Evolutionary conservation across 2,329 filamentous ascomycete genomes (phyloP).

Genomic region (Fusarium setosum): DNA sequence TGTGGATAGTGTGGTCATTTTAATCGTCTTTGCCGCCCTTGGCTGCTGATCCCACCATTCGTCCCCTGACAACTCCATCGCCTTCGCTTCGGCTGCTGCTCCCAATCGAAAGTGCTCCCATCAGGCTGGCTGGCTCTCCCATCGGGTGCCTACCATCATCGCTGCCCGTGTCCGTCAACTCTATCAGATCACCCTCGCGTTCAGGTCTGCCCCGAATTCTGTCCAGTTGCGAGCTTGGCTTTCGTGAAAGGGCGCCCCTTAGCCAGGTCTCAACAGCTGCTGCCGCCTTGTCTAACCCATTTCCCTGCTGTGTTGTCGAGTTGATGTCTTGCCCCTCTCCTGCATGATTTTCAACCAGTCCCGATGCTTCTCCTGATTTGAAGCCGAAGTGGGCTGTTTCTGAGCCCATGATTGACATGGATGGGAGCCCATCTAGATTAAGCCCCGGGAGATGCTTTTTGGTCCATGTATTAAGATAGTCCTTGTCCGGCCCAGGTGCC

Average conservation of each 20-base stretch:
- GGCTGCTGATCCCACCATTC: slow-evolving; percentile 44
- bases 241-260: slow-evolving; percentile 79
- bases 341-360: slow-evolving; percentile 64
- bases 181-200: slow-evolving; percentile 73
- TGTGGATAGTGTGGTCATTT: not conserved
- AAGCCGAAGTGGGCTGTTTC: slow-evolving; percentile 70
- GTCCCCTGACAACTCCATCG: slow-evolving; percentile 52
- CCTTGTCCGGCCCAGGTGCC: slow-evolving; percentile 83
- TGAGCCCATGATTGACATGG: slow-evolving; percentile 72
- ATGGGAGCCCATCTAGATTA: slow-evolving; percentile 74
- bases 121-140: slow-evolving; percentile 41
- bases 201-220: slow-evolving; percentile 51
- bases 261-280: slow-evolving; percentile 92
- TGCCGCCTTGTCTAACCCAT: slow-evolving; percentile 82
- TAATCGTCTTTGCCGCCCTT: slow-evolving; percentile 49
- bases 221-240: slow-evolving; percentile 63
- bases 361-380: slow-evolving; percentile 48
- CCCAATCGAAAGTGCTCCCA: slow-evolving; percentile 44
- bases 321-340: slow-evolving; percentile 58
- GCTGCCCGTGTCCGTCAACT: slow-evolving; percentile 72
- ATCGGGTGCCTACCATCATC: slow-evolving; percentile 59
- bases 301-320: slow-evolving; percentile 58
- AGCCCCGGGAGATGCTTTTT: slow-evolving; percentile 85
- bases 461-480: slow-evolving; percentile 86
- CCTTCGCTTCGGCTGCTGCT: slow-evolving; percentile 54